Base-by-base conservation (phyloP, 306 rosid species). In the Dicorynia guianensis region DNA sequence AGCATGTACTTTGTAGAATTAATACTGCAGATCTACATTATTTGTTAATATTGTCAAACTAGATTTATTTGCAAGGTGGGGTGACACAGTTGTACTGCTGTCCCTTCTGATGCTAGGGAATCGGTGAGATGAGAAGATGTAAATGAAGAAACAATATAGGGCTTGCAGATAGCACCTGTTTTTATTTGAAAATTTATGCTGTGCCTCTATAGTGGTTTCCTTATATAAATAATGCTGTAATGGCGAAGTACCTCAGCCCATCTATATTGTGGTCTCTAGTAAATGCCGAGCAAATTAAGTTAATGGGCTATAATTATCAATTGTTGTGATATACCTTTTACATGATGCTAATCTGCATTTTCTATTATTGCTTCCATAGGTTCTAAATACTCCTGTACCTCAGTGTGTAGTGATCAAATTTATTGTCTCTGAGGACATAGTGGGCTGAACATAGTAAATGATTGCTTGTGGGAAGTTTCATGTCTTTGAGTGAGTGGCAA, bases 41-140 rank as follows among this genome's bases (percentile, higher is more conserved):
- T 39, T 25, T 57, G 9, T 30, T 63, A 25, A 8, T 67, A 30
- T 38, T 62, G 18, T 74, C 63, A 12, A 49, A 30, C 46, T 47
- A 48, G 44, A 34, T 72, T 30, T 75, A 49, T 55, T 56, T 56
- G 50, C 69, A 57, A 58, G 53, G 53, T 33, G 76, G 13, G 61
- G 53, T 33, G 76, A 20, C 53, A 46, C 50, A 13, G 10, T 58
- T 70, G 52, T 52, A 54, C 56, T 54, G 53, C 53, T 54, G 15
- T 47, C 34, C 55, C 35, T 11, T 71, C 19, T 25, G 43, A 13
- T 53, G 52, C 20, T 69, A 11, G 36, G 39, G 20, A 15, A 55
- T 69, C 39, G 19, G 8, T 38, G 18, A 69, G 53, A 54, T 11
- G 11, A 18, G 70, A 65, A 63, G 34, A 34, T 10, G 49, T 7